Evolutionary conservation across 805 yeast genomes (phyloP), one percentile per base, ranked within the genome.

Genomic region (Barnettozyma sucrosica): DNA sequence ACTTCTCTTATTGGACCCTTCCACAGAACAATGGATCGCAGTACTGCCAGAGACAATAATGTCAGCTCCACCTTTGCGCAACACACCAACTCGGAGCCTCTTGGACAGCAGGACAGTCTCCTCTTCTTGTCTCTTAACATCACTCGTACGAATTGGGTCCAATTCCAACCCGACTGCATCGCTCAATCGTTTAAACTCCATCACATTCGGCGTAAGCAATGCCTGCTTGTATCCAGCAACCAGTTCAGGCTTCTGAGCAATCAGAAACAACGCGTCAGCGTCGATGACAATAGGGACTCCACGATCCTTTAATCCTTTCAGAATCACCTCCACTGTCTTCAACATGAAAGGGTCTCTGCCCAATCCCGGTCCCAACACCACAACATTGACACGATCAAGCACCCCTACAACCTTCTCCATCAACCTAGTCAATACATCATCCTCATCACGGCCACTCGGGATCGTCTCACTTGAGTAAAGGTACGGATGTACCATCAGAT

Each of bases 401-500:
- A 90, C 58, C 0, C 69, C 47, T 19, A 62, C 55, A n/a, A 87
- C 75, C 57, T 79, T 79, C 21, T 81, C 80, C 59, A 85, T 53
- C 11, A 85, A 71, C 43, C 67, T 66, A 7, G 59, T 55, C n/a
- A 70, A 68, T 37, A 79, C 55, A 2, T 24, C 32, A 7, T 30
- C 41, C 20, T 55, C 32, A 5, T 36, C 52, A 9, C 52, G 49
- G 3, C 32, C 32, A 13, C 32, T 28, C 32, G 58, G 55, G 3
- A 57, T 54, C 30, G 45, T 50, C 42, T 63, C 66, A 13, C 50
- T 49, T 56, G 81, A 89, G 47, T 68, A 73, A 54, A 90, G 62
- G 62, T 88, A 89, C 0, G 98, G 98, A 68, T 93, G 98, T 1
- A 93, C 96, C 97, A 92, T 93, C 43, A 92, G 68, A 61, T 92